A percentile compares a stretch with the other conserved stretches of the same genome.
phyloP scores from a whole-genome alignment of 73 alveolate species.

The Tetrahymena thermophila region DNA sequence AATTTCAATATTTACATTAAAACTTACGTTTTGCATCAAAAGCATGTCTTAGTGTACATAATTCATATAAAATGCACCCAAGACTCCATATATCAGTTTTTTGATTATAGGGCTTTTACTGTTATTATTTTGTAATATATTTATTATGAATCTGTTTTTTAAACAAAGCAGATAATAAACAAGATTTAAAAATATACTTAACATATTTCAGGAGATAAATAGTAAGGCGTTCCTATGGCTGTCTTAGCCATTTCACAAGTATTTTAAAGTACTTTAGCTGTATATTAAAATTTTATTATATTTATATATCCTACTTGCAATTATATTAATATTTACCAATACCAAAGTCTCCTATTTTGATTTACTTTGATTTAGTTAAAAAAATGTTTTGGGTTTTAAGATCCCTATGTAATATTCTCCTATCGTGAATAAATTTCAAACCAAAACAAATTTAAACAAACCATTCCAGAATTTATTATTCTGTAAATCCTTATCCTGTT shows the following conservation, averaged over 20 bases:
- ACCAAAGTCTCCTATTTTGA: slow-evolving; percentile 32
- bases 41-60: slow-evolving; percentile 30
- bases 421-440: slow-evolving; percentile 70
- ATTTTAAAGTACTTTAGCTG: slow-evolving; percentile 46
- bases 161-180: background rate
- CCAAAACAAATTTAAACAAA: slow-evolving; percentile 60
- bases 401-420: slow-evolving; percentile 71
- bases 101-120: background rate
- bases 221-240: slow-evolving; percentile 43
- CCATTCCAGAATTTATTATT: slow-evolving; percentile 49
- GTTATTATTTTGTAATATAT: background rate
- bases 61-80: slow-evolving; percentile 35
- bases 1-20: background rate
- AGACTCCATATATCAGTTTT: slow-evolving; percentile 34
- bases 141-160: too few relatives aligned
- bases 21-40: slow-evolving; percentile 5
- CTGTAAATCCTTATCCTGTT: slow-evolving; percentile 47
- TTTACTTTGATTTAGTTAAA: slow-evolving; percentile 29
- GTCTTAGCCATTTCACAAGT: slow-evolving; percentile 37
- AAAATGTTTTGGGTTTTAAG: slow-evolving; percentile 73
- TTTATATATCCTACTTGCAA: background rate
- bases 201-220: slow-evolving; percentile 40
- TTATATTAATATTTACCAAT: background rate
- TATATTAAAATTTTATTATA: background rate
- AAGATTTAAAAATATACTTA: slow-evolving; percentile 31